Evolutionary conservation across 2,329 filamentous ascomycete genomes (phyloP), one percentile per base, ranked within the genome.

Genomic region (Aspergillus sp.): DNA sequence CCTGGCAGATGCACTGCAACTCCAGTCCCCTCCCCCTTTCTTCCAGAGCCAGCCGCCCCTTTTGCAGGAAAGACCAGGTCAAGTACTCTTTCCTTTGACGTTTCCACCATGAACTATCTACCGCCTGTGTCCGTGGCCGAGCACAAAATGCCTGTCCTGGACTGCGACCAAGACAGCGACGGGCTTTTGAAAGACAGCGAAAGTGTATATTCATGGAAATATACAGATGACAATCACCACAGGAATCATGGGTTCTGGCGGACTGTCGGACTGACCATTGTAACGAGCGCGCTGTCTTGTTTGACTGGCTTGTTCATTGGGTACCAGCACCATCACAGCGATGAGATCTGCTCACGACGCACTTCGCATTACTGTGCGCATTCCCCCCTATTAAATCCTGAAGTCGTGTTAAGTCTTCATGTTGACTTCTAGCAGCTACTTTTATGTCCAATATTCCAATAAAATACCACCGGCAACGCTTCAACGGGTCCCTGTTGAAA

Each of bases 401-500:
- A 21, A 21, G 17, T 17, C 17, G 17, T 17, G 17, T 17, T 17
- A 17, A 21, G 3, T 21, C 21, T 21, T 21, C 25, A 9, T 1
- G 25, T 45, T 41, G 2, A 43, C n/a, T 8, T 8, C 14, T 21
- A 21, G 12, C 19, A 72, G 70, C 76, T 11, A 75, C 76, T 0
- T 46, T 78, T 0, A 56, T 74, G 37, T 71, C 74, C 23, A 75
- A 81, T 8, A 68, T 82, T 6, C 65, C 73, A 23, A 71, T 81
- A 4, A 65, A 68, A 11, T 82, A 79, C 66, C 68, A 73, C 11
- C 65, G 66, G 0, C 67, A 77, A 51, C 62, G 62, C 2, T 87
- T 86, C 68, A 84, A 87, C 59, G 84, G 84, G 0, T 81, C 81
- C 0, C 82, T 87, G 19, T 64, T 85, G 55, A 72, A 82, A 0